Evolutionary conservation across 306 rosid genomes (phyloP), one percentile per base, ranked within the genome.

Genomic region (Glycine soja): DNA sequence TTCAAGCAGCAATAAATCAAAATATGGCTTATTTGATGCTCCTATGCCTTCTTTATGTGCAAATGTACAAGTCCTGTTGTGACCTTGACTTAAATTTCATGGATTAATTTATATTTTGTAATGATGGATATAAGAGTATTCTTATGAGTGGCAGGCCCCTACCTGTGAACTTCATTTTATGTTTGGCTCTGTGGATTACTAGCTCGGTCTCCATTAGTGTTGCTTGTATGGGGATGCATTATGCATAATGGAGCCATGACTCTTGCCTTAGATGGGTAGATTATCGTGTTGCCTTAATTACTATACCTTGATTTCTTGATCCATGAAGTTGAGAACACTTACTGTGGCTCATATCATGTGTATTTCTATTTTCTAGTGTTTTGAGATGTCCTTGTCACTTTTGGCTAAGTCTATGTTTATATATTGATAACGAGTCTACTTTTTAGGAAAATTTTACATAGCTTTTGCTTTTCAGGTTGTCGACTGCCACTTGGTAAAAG

Each of bases 401-500:
- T 0, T 42, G 3, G 61, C 6, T 3, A 71, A 71, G 10, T 50
- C 62, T 30, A 11, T 50, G 45, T 50, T 12, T 34, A n/a, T 3
- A 8, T n/a, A 15, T 9, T 9, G 16, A 52, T 53, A 24, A n/a
- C 1, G 32, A 16, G 12, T 12, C 61, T 51, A 12, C 30, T 50
- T 24, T 30, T 72, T 8, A 15, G 53, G 42, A 38, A 32, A 24
- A 18, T 3, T 3, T 30, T 66, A 62, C 30, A 4, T 34, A 34
- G 58, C 45, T 81, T 71, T 52, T 85, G 72, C 62, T 84, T 80
- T 54, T 74, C 83, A 90, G 90, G 91, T 90, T 74, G 14, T 77
- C 24, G 86, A 86, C 15, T 84, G 88, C 78, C 80, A 82, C 50
- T 78, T 88, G 69, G 82, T 90, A 63, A 82, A 82, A 52, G 81